These are phyloP conservation scores for Agrostemma githago DNA, from an alignment of 148 eudicot genomes.

Conservation along the genomic window DNA sequence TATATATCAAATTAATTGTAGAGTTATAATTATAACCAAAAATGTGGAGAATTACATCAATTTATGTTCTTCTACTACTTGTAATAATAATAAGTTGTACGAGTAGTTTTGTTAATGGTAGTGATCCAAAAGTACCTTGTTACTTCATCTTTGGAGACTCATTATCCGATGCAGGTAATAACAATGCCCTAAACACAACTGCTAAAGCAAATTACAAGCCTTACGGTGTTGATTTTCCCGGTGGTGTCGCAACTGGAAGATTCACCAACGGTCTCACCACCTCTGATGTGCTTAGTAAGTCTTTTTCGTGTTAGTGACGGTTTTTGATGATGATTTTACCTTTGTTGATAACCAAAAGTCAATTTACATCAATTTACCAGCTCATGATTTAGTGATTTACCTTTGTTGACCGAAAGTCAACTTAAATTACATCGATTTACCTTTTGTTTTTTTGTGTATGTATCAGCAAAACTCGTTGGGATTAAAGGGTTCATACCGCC, in stretches of 20 bases:
- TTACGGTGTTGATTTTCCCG: slow-evolving; percentile 18
- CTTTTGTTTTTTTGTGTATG: too few species aligned
- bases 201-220: slow-evolving; percentile 18
- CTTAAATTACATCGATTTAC: too few species aligned
- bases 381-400: too few species aligned
- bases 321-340: not conserved
- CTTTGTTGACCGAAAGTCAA: too few species aligned
- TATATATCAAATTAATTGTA: not conserved
- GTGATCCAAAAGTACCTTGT: slow-evolving; percentile 24
- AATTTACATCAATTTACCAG: too few species aligned
- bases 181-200: slow-evolving; percentile 3
- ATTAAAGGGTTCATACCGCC: not conserved
- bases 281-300: not conserved
- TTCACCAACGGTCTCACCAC: slow-evolving; percentile 12
- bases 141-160: slow-evolving; percentile 22
- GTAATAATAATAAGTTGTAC: not conserved
- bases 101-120: slow-evolving; percentile 9
- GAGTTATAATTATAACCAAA: not conserved
- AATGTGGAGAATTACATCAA: not conserved
- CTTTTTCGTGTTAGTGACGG: not conserved
- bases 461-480: not conserved
- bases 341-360: too few species aligned
- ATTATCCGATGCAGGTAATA: slow-evolving; percentile 9
- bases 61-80: not conserved
- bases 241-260: slow-evolving; percentile 19